Base-by-base conservation (phyloP, 2,329 filamentous ascomycete genomes). In the Alternaria gansuensis region DNA sequence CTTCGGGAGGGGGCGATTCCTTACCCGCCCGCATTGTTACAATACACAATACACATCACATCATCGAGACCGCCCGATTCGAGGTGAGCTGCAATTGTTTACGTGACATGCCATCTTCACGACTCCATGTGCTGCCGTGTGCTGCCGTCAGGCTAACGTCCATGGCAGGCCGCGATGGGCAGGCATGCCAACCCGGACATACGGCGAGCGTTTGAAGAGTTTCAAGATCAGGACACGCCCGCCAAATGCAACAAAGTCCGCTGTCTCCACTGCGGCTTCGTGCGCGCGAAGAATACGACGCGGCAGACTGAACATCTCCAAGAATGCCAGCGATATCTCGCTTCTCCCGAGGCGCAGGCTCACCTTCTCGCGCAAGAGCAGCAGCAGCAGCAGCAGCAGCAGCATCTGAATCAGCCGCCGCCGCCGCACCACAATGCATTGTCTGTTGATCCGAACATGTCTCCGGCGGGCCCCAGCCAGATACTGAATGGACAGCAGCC, bases 241-340 rank as follows among this genome's bases (percentile, higher is more conserved):
- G 76, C 77, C 31, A 80, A 80, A 78, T 82, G 81, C 67, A 81
- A 80, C 64, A 82, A 82, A 59, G 80, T 82, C 11, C 78, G 81
- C 65, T 83, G 81, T 64, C 73, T 78, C 17, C 76, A 81, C 59
- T 83, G 81, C 71, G 81, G 81, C 59, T 83, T 78, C 66, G 78
- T 81, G 39, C 79, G 81, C 60, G 81, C 81, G 33, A 82, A 82
- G 72, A 83, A 83, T 70, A 82, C 80, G 10, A 83, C 81, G 9
- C 78, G 81, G 60, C 81, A 83, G 69, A 80, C 82, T 59, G 81
- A 83, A 60, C 81, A 83, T 62, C 77, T 83, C 3, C 77, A 80
- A 45, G 72, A 75, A 54, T 83, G 81, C 65, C 74, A 79, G 60
- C 68, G 73, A 6, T 83, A 82, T 63, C 75, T 82, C 14, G 68